These are phyloP conservation scores for Cornus florida DNA, from an alignment of 148 eudicot genomes.

Conservation along the genomic window DNA sequence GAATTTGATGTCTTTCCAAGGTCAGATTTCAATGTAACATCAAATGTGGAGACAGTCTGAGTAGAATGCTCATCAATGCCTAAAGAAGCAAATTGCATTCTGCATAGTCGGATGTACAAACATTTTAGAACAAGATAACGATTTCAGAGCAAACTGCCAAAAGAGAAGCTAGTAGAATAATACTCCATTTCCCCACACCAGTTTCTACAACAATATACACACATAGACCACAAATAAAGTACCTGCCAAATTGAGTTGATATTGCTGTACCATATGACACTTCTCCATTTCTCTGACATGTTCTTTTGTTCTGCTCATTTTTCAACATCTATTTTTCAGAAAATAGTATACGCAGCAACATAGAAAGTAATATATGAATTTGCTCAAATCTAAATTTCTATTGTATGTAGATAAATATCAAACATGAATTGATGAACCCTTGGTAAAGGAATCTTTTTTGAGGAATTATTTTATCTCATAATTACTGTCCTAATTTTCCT, in stretches of 20 bases:
- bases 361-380: neutral
- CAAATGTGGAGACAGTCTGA: conserved; percentile 48
- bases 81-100: conserved; percentile 40
- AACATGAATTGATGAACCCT: neutral
- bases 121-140: neutral
- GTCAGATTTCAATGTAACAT: conserved; percentile 48
- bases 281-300: conserved; percentile 41
- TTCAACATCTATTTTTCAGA: neutral
- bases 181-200: neutral
- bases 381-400: neutral
- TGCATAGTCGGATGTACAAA: conserved; percentile 23
- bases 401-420: neutral
- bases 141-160: neutral
- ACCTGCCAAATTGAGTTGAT: conserved; percentile 48
- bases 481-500: neutral
- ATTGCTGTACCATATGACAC: conserved; percentile 35
- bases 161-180: neutral
- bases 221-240: conserved; percentile 1
- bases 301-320: conserved; percentile 53
- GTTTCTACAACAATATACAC: neutral
- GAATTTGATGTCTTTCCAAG: conserved; percentile 43
- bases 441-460: neutral
- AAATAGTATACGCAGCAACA: neutral
- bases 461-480: neutral
- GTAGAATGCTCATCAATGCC: conserved; percentile 33